These are phyloP conservation scores for Candida fluviatilis DNA, from an alignment of 805 yeast genomes.

Conservation along the genomic window DNA sequence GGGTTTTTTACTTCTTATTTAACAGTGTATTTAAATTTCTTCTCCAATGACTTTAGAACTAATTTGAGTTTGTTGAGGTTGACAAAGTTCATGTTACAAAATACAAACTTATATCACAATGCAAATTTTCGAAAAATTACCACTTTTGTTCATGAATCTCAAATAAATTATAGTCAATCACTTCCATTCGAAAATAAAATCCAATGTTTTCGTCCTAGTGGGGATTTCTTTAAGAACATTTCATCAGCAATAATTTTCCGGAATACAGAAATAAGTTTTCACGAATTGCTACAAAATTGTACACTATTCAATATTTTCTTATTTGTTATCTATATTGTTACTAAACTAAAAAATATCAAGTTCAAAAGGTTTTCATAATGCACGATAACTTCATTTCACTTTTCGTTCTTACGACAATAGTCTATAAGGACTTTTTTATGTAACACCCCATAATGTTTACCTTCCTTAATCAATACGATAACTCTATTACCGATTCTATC, in stretches of 20 bases:
- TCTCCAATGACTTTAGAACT: neutral
- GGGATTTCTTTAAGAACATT: too few species aligned
- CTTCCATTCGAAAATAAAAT: neutral
- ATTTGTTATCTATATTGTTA: neutral
- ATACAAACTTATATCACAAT: neutral
- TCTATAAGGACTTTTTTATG: constrained; percentile 53
- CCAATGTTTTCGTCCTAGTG: neutral
- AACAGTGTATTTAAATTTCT: neutral
- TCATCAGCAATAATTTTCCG: too few species aligned
- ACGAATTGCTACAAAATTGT: neutral
- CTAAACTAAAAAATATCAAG: constrained; percentile 1
- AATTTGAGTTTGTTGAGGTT: neutral
- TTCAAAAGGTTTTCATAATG: neutral
- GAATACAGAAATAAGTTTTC: neutral
- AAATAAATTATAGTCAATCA: neutral
- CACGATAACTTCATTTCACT: neutral
- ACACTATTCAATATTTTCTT: neutral
- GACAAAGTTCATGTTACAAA: neutral
- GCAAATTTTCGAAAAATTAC: neutral
- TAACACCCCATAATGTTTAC: constrained; percentile 46
- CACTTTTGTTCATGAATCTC: neutral
- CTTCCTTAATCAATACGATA: constrained; percentile 41
- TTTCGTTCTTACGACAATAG: constrained; percentile 21
- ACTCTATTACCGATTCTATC: constrained; percentile 50
- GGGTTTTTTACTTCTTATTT: neutral